A percentile compares a stretch with the other conserved stretches of the same genome.
These are phyloP conservation scores for Fennellomyces sp. DNA, from an alignment of 371 early-diverging fungal species.

Conservation along the genomic window DNA sequence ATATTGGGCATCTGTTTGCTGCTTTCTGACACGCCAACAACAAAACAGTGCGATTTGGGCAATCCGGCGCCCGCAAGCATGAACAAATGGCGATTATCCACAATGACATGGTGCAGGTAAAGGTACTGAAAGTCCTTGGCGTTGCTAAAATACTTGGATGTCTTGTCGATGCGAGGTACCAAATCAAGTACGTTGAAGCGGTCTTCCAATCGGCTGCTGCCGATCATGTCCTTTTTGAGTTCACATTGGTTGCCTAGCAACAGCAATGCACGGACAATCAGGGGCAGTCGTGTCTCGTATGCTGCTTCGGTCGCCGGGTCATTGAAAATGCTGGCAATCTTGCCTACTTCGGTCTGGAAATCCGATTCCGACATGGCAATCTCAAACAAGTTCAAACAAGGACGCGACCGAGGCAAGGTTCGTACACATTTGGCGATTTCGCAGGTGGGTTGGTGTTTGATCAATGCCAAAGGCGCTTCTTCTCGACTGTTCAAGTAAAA, in stretches of 20 bases:
- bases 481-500: slow-evolving; percentile 86
- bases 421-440: slow-evolving; percentile 37
- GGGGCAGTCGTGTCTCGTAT: slow-evolving; percentile 88
- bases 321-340: slow-evolving; percentile 79
- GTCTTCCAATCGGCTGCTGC: slow-evolving; percentile 34
- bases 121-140: slow-evolving; percentile 60
- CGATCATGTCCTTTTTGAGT: slow-evolving; percentile 36
- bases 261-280: slow-evolving; percentile 80
- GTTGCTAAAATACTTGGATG: slow-evolving; percentile 38
- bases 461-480: slow-evolving; percentile 41
- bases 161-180: slow-evolving; percentile 30
- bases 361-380: slow-evolving; percentile 79
- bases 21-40: slow-evolving; percentile 69
- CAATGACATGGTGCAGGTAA: slow-evolving; percentile 70
- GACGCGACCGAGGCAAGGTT: slow-evolving; percentile 72
- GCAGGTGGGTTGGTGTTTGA: slow-evolving; percentile 24
- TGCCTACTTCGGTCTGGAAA: slow-evolving; percentile 70
- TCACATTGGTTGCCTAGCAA: slow-evolving; percentile 66
- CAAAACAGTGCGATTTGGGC: slow-evolving; percentile 59
- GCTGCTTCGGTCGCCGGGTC: slow-evolving; percentile 91
- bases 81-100: slow-evolving; percentile 77
- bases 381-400: slow-evolving; percentile 72
- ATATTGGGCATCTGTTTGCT: slow-evolving; percentile 80
- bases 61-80: slow-evolving; percentile 68
- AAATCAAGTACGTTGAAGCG: slow-evolving; percentile 63